phyloP scores from a whole-genome alignment of 2,329 filamentous ascomycete genomes.

The Aspergillus jensenii region DNA sequence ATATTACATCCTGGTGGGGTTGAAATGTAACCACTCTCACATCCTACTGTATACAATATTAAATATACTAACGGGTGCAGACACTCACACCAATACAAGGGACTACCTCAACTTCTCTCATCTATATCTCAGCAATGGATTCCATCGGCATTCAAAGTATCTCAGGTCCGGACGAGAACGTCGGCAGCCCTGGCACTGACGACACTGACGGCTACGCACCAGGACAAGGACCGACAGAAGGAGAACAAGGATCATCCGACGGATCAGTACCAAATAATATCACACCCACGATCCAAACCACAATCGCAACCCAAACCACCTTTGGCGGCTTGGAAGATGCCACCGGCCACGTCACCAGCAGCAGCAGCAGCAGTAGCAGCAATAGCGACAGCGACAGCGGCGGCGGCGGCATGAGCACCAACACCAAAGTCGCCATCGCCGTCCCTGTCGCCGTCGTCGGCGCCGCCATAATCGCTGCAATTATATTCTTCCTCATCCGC shows the following conservation, averaged over 20 bases:
- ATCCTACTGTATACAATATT: background rate
- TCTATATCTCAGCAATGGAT: background rate
- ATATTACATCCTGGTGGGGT: background rate
- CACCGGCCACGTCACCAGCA: background rate
- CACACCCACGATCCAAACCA: background rate
- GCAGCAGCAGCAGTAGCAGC: background rate
- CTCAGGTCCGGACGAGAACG: too few relatives aligned
- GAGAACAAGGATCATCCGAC: too few relatives aligned
- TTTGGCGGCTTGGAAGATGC: background rate
- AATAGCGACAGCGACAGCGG: background rate
- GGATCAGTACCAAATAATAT: too few relatives aligned
- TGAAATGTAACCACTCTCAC: background rate
- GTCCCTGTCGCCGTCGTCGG: constrained; percentile 33
- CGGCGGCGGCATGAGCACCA: constrained; percentile 14
- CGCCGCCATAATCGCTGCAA: constrained; percentile 21
- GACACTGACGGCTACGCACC: too few relatives aligned
- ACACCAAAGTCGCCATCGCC: constrained; percentile 33
- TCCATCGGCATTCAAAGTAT: too few relatives aligned
- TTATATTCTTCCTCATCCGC: constrained; percentile 28
- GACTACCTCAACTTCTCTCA: background rate
- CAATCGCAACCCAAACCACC: background rate
- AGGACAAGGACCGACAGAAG: too few relatives aligned
- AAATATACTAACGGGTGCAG: background rate
- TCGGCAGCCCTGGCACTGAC: too few relatives aligned
- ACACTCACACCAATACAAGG: background rate